Evolutionary conservation across 305 asterid species (phyloP), one percentile per base, ranked within the genome.

Genomic region (Caryopteris hybrid): DNA sequence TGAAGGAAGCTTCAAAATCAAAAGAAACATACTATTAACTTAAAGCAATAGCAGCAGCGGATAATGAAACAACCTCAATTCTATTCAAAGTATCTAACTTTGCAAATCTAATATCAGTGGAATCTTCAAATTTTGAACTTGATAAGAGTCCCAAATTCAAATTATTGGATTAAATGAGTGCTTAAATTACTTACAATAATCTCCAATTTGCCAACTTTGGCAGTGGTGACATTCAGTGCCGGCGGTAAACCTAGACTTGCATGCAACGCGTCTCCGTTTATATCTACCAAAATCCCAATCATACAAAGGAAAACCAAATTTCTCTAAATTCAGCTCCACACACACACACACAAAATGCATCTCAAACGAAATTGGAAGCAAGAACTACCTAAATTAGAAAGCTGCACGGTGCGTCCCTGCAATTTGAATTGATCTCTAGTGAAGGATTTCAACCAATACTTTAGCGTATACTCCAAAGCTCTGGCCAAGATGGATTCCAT

Each of bases 201-300:
- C 85, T 94, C 98, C 85, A 94, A 74, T 74, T 91, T 94, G 56
- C 97, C 94, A 43, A 94, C 92, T 86, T 78, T 94, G 20, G 98
- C 99, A 4, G 90, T 83, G 69, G 96, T 72, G 52, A 94, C 99
- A 79, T 86, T 86, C 72, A 94, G 68, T 61, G 98, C 98, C 42
- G 96, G 96, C 16, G 99, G 99, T 58, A 94, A 85, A 54, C 99
- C 99, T n/a, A 91, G 68, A 74, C 99, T 91, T n/a, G 98, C 98
- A 70, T 94, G 98, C 77, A 94, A 63, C 25, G 99, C 96, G 58
- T 94, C 99, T 57, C 98, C 98, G 70, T 91, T 84, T 61, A 94
- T 82, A 77, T 94, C 99, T 94, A 67, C 79, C 71, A 64, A 45
- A 4, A 12, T 18, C 66, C 51, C 72, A 69, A 62, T 62, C 11